Evolutionary conservation across 805 yeast species (phyloP).

Genomic region (Ogataea trehaloabstinens): DNA sequence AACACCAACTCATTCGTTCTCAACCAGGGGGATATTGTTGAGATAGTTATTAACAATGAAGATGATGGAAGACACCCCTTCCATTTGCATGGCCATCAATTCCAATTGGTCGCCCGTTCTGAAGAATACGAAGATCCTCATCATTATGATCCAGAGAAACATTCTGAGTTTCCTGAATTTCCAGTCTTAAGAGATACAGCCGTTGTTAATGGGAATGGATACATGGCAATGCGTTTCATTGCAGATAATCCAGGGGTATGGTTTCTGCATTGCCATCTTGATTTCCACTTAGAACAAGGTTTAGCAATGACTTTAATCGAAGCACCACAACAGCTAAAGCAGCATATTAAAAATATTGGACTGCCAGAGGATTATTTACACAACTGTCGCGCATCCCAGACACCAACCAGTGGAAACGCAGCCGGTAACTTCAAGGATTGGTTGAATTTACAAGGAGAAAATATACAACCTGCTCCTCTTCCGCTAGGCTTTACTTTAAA

Average conservation of each 20-base stretch:
- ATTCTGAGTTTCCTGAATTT: constrained; percentile 47
- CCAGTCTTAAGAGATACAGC: constrained; percentile 75
- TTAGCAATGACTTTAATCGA: constrained; percentile 70
- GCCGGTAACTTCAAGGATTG: constrained; percentile 60
- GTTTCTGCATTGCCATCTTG: constrained; percentile 91
- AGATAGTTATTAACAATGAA: constrained; percentile 71
- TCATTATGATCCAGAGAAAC: constrained; percentile 49
- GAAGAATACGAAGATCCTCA: constrained; percentile 52
- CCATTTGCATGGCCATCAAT: constrained; percentile 91
- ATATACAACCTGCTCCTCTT: constrained; percentile 56
- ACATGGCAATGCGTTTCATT: constrained; percentile 65
- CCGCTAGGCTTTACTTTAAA: constrained; percentile 70
- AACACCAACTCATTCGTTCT: constrained; percentile 64
- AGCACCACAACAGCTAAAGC: constrained; percentile 57
- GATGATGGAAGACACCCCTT: constrained; percentile 94
- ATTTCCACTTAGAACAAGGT: constrained; percentile 84
- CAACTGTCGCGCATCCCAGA: constrained; percentile 46
- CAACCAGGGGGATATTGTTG: constrained; percentile 61
- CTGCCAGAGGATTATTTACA: constrained; percentile 49
- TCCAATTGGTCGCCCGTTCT: constrained; percentile 76
- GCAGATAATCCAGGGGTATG: constrained; percentile 93
- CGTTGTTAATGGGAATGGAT: constrained; percentile 63
- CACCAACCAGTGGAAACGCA: constrained; percentile 62
- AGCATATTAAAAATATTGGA: constrained; percentile 27
- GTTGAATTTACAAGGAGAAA: constrained; percentile 59